Conservation (phyloP, 2,329 filamentous ascomycete species). For the Botrytis galanthina region DNA sequence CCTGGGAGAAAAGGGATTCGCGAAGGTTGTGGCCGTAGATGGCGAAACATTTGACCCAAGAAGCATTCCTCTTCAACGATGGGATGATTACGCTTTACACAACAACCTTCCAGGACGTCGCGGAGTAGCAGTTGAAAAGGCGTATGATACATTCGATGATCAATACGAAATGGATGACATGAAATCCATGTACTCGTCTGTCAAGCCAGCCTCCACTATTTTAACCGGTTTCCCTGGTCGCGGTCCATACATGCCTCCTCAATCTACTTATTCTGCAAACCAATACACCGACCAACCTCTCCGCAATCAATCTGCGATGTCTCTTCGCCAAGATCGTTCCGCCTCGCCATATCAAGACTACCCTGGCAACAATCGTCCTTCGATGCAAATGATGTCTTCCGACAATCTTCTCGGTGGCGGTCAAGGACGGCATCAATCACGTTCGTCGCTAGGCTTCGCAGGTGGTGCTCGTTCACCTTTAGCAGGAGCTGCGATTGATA, state of each 20-base stretch:
- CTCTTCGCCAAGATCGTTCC: constrained; percentile 51
- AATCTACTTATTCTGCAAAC: constrained; percentile 58
- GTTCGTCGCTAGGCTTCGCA: constrained; percentile 39
- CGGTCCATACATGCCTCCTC: constrained; percentile 72
- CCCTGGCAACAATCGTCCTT: constrained; percentile 55
- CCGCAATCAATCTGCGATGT: constrained; percentile 71
- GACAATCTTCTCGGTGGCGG: constrained; percentile 39
- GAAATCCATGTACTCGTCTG: constrained; percentile 91
- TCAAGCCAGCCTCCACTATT: constrained; percentile 81
- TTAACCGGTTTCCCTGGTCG: constrained; percentile 77
- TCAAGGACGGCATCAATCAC: constrained; percentile 44
- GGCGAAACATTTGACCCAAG: constrained; percentile 88
- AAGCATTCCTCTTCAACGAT: constrained; percentile 89
- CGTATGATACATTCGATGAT: constrained; percentile 66
- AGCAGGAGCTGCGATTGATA: constrained; percentile 40
- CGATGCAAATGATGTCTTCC: constrained; percentile 48
- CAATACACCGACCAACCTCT: constrained; percentile 49
- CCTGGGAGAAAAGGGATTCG: constrained; percentile 87
- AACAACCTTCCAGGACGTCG: constrained; percentile 92
- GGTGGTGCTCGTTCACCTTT: constrained; percentile 50
- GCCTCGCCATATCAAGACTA: constrained; percentile 59
- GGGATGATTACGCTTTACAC: constrained; percentile 88
- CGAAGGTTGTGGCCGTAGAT: constrained; percentile 84
- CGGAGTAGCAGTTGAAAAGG: constrained; percentile 66
- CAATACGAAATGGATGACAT: constrained; percentile 98